Evolutionary conservation across 148 eudicot species (phyloP).

Genomic region (Nepenthes gracilis): DNA sequence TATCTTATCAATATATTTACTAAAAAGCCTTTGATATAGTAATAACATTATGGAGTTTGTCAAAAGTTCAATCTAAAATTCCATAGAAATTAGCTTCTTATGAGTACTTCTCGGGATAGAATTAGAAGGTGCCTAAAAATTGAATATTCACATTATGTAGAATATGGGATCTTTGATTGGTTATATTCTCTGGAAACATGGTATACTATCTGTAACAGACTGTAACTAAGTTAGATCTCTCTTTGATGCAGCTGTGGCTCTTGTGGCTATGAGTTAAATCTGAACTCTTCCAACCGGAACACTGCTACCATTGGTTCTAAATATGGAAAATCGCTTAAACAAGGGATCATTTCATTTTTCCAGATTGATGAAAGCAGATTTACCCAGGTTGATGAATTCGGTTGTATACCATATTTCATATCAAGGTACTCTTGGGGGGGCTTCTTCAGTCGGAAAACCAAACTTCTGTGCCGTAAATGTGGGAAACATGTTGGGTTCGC

Average conservation of each 20-base stretch:
- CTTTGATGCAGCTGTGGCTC: conserved; percentile 74
- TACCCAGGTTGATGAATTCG: conserved; percentile 41
- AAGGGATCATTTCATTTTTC: conserved; percentile 63
- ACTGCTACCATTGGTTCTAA: conserved; percentile 56
- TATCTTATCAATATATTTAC: too few relatives aligned
- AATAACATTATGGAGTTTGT: too few relatives aligned
- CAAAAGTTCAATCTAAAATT: too few relatives aligned
- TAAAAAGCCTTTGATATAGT: too few relatives aligned
- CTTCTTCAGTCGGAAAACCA: conserved; percentile 41
- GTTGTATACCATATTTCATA: conserved; percentile 51
- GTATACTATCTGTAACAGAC: too few relatives aligned
- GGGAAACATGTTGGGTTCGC: conserved; percentile 53
- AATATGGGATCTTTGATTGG: too few relatives aligned
- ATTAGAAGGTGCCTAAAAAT: too few relatives aligned
- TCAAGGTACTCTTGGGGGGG: conserved; percentile 51
- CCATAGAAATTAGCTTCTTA: too few relatives aligned
- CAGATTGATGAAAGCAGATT: conserved; percentile 61
- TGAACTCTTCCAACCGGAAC: conserved; percentile 56
- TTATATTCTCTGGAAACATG: too few relatives aligned
- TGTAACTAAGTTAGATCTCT: background rate
- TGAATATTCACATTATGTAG: too few relatives aligned
- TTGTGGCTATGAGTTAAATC: conserved; percentile 70
- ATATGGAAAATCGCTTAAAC: conserved; percentile 61
- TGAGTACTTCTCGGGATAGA: too few relatives aligned
- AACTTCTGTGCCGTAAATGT: conserved; percentile 65